Conservation (phyloP, 2,329 filamentous ascomycete genomes). For the Massarina eburnea region DNA sequence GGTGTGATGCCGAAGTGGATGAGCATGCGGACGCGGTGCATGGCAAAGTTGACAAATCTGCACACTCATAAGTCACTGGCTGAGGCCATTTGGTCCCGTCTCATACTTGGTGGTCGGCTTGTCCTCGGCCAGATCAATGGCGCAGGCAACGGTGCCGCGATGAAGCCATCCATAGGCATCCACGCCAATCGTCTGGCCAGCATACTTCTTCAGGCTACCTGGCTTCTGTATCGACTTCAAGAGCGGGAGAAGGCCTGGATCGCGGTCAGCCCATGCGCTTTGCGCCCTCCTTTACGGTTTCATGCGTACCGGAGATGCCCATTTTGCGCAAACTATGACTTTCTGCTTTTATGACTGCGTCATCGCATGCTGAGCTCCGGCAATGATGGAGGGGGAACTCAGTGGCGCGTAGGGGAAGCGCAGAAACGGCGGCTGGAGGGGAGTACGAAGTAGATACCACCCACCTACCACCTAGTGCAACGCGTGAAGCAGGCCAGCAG, state of each 20-base stretch:
- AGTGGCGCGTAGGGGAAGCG: neutral
- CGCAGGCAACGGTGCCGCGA: slow-evolving; percentile 85
- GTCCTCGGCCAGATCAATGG: slow-evolving; percentile 83
- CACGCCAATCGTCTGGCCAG: slow-evolving; percentile 86
- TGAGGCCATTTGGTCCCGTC: slow-evolving; percentile 23
- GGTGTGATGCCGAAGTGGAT: slow-evolving; percentile 92
- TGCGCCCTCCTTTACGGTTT: slow-evolving; percentile 17
- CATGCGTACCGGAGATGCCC: slow-evolving; percentile 43
- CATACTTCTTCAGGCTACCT: slow-evolving; percentile 81
- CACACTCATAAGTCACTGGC: slow-evolving; percentile 13
- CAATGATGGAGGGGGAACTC: neutral
- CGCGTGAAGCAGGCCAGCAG: neutral
- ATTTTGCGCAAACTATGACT: too few species aligned
- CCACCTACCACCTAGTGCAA: neutral
- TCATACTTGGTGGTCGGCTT: slow-evolving; percentile 81
- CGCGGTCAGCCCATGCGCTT: slow-evolving; percentile 17
- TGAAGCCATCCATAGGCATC: slow-evolving; percentile 99
- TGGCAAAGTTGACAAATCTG: slow-evolving; percentile 86
- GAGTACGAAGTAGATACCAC: neutral
- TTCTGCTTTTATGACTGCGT: too few species aligned
- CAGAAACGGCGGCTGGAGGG: neutral
- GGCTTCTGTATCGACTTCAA: slow-evolving; percentile 96
- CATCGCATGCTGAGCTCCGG: neutral
- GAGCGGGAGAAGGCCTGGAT: slow-evolving; percentile 79
- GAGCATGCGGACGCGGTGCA: slow-evolving; percentile 91